A percentile compares a stretch with the other conserved stretches of the same genome.
phyloP scores from a whole-genome alignment of 352 stramenopile genomes.

The Pythium brassicae region DNA sequence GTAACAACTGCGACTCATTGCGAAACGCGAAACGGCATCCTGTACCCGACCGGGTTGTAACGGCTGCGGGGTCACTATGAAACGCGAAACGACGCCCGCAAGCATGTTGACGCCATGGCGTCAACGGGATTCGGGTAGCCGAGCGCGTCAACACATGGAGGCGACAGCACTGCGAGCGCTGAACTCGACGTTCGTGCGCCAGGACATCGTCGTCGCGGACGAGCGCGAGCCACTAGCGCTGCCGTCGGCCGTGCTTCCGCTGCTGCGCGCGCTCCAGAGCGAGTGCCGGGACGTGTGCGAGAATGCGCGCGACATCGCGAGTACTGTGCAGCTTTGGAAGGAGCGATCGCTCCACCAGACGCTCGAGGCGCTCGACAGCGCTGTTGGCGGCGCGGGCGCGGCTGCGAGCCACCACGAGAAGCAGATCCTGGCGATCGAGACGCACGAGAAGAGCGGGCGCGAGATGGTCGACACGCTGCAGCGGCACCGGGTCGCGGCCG shows the following conservation, averaged over 20 bases:
- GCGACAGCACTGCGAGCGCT: constrained; percentile 16
- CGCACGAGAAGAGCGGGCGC: constrained; percentile 38
- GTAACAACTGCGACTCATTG: not conserved
- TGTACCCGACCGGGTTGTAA: constrained; percentile 9
- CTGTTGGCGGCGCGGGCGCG: not conserved
- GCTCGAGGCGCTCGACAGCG: constrained; percentile 35
- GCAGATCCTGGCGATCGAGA: constrained; percentile 56
- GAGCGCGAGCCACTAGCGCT: constrained; percentile 2
- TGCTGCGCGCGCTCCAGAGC: constrained; percentile 17
- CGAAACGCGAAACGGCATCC: not conserved
- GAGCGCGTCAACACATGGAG: not conserved
- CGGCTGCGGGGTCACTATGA: too few species aligned
- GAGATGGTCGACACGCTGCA: constrained; percentile 32
- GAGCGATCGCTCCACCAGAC: constrained; percentile 55
- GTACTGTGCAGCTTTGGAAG: constrained; percentile 50
- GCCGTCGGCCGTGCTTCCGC: constrained; percentile 1
- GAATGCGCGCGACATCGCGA: constrained; percentile 17
- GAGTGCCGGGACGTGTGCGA: constrained; percentile 10
- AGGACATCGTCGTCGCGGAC: constrained; percentile 23
- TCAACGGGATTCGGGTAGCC: too few species aligned
- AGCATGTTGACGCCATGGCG: too few species aligned
- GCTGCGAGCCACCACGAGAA: constrained; percentile 13
- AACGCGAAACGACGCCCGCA: too few species aligned
- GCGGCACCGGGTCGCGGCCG: constrained; percentile 16
- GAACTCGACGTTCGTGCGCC: constrained; percentile 27